Percentiles rank a stretch among this genome's conserved stretches.
Evolutionary conservation across 2,329 filamentous ascomycete species (phyloP).

Genomic region (Colletotrichum endophyticum): DNA sequence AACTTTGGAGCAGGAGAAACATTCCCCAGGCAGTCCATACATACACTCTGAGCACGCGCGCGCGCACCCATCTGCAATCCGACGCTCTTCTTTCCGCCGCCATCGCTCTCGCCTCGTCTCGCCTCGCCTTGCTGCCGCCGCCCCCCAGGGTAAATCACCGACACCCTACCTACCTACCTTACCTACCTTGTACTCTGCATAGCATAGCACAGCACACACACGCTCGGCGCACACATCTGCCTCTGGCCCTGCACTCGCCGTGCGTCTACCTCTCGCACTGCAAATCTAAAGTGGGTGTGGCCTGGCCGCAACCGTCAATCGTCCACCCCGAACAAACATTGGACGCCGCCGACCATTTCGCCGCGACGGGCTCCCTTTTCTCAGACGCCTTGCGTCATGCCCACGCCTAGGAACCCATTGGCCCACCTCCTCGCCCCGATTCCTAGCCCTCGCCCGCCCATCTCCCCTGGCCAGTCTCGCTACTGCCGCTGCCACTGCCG

Average conservation of each 20-base stretch:
- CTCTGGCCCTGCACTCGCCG: background rate
- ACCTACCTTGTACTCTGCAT: background rate
- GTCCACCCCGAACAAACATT: conserved; percentile 16
- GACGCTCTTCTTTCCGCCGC: conserved; percentile 6
- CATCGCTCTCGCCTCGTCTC: conserved; percentile 29
- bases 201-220: background rate
- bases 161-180: background rate
- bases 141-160: background rate
- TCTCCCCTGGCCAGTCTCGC: conserved; percentile 5
- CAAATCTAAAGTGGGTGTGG: background rate
- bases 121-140: background rate
- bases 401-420: conserved; percentile 19
- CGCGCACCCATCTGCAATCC: background rate
- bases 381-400: conserved; percentile 20
- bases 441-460: conserved; percentile 1
- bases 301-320: conserved; percentile 18
- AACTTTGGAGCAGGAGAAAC: background rate
- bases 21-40: background rate
- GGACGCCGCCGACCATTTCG: conserved; percentile 13
- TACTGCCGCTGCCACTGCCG: background rate
- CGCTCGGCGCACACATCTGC: background rate
- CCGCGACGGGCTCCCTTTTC: conserved; percentile 16
- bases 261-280: background rate
- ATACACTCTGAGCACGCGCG: background rate
- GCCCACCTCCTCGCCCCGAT: conserved; percentile 15